These are phyloP conservation scores for Rhizophora apiculata DNA, from an alignment of 345 rosid species.

Conservation along the genomic window DNA sequence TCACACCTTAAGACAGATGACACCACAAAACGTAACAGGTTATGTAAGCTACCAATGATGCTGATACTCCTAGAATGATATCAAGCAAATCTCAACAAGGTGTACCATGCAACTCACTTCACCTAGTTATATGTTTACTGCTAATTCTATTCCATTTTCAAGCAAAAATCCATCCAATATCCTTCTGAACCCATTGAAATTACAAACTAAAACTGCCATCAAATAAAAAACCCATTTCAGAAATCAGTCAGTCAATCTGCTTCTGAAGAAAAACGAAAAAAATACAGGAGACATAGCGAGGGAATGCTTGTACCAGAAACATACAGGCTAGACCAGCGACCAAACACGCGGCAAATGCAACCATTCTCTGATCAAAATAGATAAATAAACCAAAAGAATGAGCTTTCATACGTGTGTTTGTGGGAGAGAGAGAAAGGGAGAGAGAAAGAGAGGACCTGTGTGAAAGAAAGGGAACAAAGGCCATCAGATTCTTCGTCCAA, in stretches of 20 bases:
- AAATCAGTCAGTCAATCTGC: not conserved
- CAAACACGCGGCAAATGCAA: conserved; percentile 62
- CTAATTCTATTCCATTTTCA: too few species aligned
- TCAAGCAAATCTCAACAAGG: too few species aligned
- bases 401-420: conserved; percentile 1
- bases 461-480: conserved; percentile 60
- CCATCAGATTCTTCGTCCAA: conserved; percentile 68
- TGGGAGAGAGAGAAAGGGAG: not conserved
- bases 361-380: conserved; percentile 54
- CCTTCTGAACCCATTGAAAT: not conserved
- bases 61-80: too few species aligned
- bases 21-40: too few species aligned
- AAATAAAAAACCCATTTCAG: not conserved
- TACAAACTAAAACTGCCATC: not conserved
- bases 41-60: too few species aligned
- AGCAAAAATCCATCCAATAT: too few species aligned
- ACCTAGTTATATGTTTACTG: too few species aligned
- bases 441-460: conserved; percentile 46
- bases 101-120: too few species aligned
- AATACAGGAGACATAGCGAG: not conserved
- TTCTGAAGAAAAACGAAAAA: not conserved
- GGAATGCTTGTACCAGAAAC: conserved; percentile 58
- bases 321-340: conserved; percentile 61
- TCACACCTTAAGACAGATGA: too few species aligned
- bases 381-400: conserved; percentile 14